Percentiles rank a stretch among this genome's conserved stretches.
These are phyloP conservation scores for Meripilus lineatus DNA, from an alignment of 1,284 basidiomycete species.

Conservation along the genomic window DNA sequence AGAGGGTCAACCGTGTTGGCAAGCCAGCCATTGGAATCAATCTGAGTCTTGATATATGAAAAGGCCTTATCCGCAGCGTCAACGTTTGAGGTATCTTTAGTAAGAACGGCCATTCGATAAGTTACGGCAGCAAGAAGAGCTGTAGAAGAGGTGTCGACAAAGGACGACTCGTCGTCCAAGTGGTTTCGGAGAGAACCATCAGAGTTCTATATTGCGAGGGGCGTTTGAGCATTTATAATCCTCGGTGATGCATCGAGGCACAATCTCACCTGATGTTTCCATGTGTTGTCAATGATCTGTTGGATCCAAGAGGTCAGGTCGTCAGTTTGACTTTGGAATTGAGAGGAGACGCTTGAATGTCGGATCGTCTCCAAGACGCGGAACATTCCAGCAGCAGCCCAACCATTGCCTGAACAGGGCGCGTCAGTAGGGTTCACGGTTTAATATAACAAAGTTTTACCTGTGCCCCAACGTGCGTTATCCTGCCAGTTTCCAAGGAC, in stretches of 20 bases:
- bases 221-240: too few species aligned
- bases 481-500: slow-evolving; percentile 40
- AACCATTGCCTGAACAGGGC: slow-evolving; percentile 49
- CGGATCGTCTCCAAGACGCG: slow-evolving; percentile 55
- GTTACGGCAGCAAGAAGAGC: slow-evolving; percentile 49
- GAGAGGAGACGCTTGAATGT: slow-evolving; percentile 35
- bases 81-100: slow-evolving; percentile 27
- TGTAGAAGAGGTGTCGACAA: slow-evolving; percentile 46
- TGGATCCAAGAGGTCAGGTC: slow-evolving; percentile 55
- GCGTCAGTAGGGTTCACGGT: not conserved
- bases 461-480: slow-evolving; percentile 50
- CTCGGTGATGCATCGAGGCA: not conserved
- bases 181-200: slow-evolving; percentile 48
- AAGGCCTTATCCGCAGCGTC: slow-evolving; percentile 39
- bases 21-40: slow-evolving; percentile 47
- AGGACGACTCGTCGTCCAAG: slow-evolving; percentile 37
- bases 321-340: slow-evolving; percentile 38
- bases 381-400: slow-evolving; percentile 66
- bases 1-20: slow-evolving; percentile 60
- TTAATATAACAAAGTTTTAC: slow-evolving; percentile 19
- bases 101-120: slow-evolving; percentile 35
- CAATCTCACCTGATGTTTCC: slow-evolving; percentile 39
- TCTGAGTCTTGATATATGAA: slow-evolving; percentile 31
- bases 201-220: slow-evolving; percentile 29
- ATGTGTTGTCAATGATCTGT: slow-evolving; percentile 50